Evolutionary conservation across 2,329 filamentous ascomycete species (phyloP).

Genomic region (Aspergillus sp.): DNA sequence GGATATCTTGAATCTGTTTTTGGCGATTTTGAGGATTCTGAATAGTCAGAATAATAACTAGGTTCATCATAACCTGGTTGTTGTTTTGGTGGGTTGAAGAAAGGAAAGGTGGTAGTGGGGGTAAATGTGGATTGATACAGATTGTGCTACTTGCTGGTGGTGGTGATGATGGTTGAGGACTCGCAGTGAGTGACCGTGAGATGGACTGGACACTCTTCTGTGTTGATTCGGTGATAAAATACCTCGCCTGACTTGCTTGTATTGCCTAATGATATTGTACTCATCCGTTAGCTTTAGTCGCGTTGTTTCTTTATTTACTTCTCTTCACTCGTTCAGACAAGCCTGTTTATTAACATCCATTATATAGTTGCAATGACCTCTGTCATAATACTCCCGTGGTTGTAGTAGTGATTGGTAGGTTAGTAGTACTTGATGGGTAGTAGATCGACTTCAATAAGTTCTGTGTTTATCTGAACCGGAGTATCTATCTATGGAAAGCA

Average conservation of each 20-base stretch:
- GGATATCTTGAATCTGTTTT: constrained; percentile 95
- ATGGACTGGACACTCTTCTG: too few relatives aligned
- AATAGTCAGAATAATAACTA: constrained; percentile 97
- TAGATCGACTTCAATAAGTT: too few relatives aligned
- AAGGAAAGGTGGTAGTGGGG: background rate
- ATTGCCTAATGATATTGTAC: background rate
- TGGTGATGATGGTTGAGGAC: background rate
- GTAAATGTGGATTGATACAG: too few relatives aligned
- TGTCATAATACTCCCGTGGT: too few relatives aligned
- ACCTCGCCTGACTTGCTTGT: background rate
- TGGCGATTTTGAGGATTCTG: constrained; percentile 90
- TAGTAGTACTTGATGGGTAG: too few relatives aligned
- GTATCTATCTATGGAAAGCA: too few relatives aligned
- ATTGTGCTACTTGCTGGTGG: background rate
- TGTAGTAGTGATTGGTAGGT: too few relatives aligned
- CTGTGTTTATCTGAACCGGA: too few relatives aligned
- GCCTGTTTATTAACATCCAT: too few relatives aligned
- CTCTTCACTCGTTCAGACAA: background rate
- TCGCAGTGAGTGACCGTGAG: background rate
- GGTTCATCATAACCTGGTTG: constrained; percentile 4
- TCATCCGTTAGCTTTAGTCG: background rate
- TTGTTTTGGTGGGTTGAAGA: background rate
- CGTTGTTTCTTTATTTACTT: background rate
- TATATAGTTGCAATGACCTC: background rate
- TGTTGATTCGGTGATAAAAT: background rate